Evolutionary conservation across 371 early-diverging fungal species (phyloP).

Genomic region (Dinochytrium kinnereticum): DNA sequence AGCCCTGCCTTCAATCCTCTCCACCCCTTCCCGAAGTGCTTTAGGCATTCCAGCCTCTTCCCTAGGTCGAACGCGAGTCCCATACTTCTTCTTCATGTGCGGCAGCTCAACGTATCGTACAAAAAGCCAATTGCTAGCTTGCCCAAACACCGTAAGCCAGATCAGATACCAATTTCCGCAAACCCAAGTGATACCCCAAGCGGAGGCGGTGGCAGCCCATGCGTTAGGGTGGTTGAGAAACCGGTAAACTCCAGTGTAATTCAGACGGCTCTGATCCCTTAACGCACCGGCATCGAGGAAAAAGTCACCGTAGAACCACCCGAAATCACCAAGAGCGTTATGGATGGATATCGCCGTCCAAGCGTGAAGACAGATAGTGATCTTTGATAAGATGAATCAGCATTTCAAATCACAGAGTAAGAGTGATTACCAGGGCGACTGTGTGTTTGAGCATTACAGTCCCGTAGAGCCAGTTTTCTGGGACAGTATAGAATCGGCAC

Average conservation of each 20-base stretch:
- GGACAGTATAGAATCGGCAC: slow-evolving; percentile 72
- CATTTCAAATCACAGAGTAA: slow-evolving; percentile 3
- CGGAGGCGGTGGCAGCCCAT: slow-evolving; percentile 86
- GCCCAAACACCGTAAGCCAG: slow-evolving; percentile 80
- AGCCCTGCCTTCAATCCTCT: slow-evolving; percentile 63
- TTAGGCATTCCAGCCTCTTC: slow-evolving; percentile 68
- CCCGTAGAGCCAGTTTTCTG: slow-evolving; percentile 73
- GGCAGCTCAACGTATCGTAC: slow-evolving; percentile 83
- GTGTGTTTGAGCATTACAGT: slow-evolving; percentile 75
- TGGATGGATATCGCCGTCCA: slow-evolving; percentile 86
- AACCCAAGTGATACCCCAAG: slow-evolving; percentile 86
- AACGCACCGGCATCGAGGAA: slow-evolving; percentile 67
- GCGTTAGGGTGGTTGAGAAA: slow-evolving; percentile 86
- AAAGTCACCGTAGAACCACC: slow-evolving; percentile 93
- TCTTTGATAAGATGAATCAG: slow-evolving; percentile 29
- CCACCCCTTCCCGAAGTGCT: slow-evolving; percentile 64
- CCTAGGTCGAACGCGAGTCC: slow-evolving; percentile 66
- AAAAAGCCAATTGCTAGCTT: slow-evolving; percentile 77
- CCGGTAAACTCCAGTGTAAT: slow-evolving; percentile 49
- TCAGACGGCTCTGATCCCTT: slow-evolving; percentile 41
- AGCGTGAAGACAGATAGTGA: slow-evolving; percentile 80
- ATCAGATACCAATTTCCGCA: slow-evolving; percentile 78
- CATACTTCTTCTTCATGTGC: slow-evolving; percentile 84
- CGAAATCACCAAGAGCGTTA: slow-evolving; percentile 88
- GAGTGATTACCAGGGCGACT: slow-evolving; percentile 58